Evolutionary conservation across 768 basidiomycete genomes (phyloP), one percentile per base, ranked within the genome.

Genomic region (Lactarius indigo): DNA sequence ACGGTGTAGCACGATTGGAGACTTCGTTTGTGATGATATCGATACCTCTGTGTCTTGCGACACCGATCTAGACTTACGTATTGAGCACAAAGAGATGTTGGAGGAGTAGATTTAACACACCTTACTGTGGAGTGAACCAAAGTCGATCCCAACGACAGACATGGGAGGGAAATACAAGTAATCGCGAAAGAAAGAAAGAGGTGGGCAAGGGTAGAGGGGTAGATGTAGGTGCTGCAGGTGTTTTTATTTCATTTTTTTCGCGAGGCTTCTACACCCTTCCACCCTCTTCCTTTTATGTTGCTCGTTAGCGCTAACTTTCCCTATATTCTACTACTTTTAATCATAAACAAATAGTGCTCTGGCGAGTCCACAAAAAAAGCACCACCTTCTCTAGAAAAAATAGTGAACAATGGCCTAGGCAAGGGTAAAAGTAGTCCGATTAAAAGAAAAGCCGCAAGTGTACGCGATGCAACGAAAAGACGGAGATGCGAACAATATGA

Each of bases 11-110:
- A 63, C 97, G 91, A 83, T 98, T 98, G 18, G 96, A 98, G 68
- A 96, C 94, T 77, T 99, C 96, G 78, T 99, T 99, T 68, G 87
- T 83, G 81, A 99, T 96, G 78, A 99, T 95, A 84, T 99, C 96
- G 81, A 99, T 96, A 72, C 96, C 96, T 75, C 93, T 85, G 79
- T 92, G 90, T 79, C 95, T 85, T 23, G 95, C 95, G 70, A 96
- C 95, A 81, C 95, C 95, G 76, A 98, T 95, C 93, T 92, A 70
- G 10, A 76, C 57, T 52, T 41, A 59, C 68, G 68, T 70, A 64
- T 63, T 69, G 59, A 61, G 63, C 28, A 62, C 31, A 30, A 35
- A 58, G 18, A n/a, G 28, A 20, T 15, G 26, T 41, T 50, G 37
- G 44, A 35, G 60, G 28, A 26, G 39, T n/a, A 4, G 13, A 23